These are phyloP conservation scores for Hemerocallis citrina DNA, from an alignment of 106 monocot species.

Conservation along the genomic window DNA sequence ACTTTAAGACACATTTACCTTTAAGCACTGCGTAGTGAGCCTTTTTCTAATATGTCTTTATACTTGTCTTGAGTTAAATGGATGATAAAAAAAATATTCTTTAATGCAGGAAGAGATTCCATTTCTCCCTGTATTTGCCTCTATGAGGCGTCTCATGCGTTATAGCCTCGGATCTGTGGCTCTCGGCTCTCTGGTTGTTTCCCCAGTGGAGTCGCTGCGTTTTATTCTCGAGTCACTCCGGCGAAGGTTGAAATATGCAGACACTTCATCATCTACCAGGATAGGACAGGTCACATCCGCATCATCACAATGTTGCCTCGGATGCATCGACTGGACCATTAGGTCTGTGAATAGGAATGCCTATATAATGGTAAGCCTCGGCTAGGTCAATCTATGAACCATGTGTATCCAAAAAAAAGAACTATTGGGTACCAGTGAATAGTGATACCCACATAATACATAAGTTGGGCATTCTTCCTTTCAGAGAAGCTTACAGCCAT, in stretches of 20 bases:
- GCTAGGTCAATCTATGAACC: not conserved
- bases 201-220: slow-evolving; percentile 64
- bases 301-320: slow-evolving; percentile 44
- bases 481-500: not conserved
- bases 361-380: slow-evolving; percentile 51
- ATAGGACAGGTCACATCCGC: slow-evolving; percentile 48
- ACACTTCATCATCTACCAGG: slow-evolving; percentile 25
- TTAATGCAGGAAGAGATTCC: slow-evolving; percentile 79
- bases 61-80: no score
- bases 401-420: no score
- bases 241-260: slow-evolving; percentile 42
- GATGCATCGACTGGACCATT: slow-evolving; percentile 51
- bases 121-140: slow-evolving; percentile 86
- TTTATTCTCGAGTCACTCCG: slow-evolving; percentile 75
- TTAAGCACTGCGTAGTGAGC: no score
- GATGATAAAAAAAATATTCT: no score
- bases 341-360: slow-evolving; percentile 51
- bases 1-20: no score
- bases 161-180: slow-evolving; percentile 95
- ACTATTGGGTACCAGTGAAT: no score
- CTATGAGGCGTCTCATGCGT: slow-evolving; percentile 67
- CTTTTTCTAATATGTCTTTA: no score
- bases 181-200: slow-evolving; percentile 81
- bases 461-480: no score
- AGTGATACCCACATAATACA: no score